Conservation (phyloP, 2,329 filamentous ascomycete species). For the Neofusicoccum ribis region DNA sequence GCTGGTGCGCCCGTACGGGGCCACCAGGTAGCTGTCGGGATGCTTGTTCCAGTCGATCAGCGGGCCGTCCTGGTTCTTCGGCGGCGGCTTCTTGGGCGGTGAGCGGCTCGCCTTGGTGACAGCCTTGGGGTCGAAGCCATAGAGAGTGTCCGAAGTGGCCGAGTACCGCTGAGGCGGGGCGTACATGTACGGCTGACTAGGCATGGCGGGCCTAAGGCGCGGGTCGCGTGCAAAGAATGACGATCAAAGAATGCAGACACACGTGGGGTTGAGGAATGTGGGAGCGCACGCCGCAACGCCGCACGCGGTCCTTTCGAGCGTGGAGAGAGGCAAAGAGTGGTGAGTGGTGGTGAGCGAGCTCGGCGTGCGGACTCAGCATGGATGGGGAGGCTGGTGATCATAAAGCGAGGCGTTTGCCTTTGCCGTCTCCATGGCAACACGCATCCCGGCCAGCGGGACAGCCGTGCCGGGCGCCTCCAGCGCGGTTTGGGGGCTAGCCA, state of each 20-base stretch:
- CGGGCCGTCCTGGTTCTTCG: conserved; percentile 70
- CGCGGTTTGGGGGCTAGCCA: neutral
- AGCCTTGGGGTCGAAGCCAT: conserved; percentile 81
- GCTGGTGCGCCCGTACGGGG: conserved; percentile 61
- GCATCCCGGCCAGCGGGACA: neutral
- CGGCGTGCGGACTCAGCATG: neutral
- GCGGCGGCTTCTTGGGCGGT: conserved; percentile 45
- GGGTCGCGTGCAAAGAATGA: conserved; percentile 29
- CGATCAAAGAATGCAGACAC: conserved; percentile 1
- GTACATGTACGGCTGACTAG: conserved; percentile 72
- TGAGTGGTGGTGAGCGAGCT: neutral
- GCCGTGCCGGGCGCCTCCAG: neutral
- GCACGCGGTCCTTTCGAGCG: neutral
- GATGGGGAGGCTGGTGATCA: conserved; percentile 12
- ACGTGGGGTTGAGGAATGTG: neutral
- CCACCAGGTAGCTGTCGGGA: conserved; percentile 71
- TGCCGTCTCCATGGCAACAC: conserved; percentile 9
- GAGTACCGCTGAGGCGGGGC: conserved; percentile 53
- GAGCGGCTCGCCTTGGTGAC: conserved; percentile 77
- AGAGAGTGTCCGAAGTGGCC: conserved; percentile 52
- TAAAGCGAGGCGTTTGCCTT: neutral
- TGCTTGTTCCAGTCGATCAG: conserved; percentile 81
- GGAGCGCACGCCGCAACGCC: neutral
- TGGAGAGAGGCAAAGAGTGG: neutral
- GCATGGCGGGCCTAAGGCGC: conserved; percentile 37